phyloP scores from a whole-genome alignment of 164 flowering plant species.

The Kingdonia uniflora region DNA sequence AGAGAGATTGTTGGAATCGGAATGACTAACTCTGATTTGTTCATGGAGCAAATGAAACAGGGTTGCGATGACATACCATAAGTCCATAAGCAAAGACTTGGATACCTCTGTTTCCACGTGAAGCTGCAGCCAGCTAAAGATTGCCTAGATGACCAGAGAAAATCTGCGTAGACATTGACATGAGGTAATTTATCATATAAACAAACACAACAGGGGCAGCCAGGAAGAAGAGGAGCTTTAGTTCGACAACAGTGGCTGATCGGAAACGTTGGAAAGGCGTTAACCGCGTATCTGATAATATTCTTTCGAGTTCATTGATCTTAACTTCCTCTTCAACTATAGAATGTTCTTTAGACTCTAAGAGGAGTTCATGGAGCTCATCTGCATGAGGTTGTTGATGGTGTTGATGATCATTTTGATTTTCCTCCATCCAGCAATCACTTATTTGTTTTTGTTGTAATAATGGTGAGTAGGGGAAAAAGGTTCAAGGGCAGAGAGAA shows the following conservation, averaged over 20 bases:
- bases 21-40: too few species aligned
- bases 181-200: slow-evolving; percentile 33
- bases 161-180: slow-evolving; percentile 41
- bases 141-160: slow-evolving; percentile 44
- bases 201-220: slow-evolving; percentile 37
- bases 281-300: slow-evolving; percentile 13
- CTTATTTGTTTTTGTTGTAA: too few species aligned
- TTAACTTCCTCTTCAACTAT: neutral
- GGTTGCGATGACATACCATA: slow-evolving; percentile 13
- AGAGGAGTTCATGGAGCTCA: too few species aligned
- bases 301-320: slow-evolving; percentile 19
- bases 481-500: too few species aligned
- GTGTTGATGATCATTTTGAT: too few species aligned
- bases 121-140: slow-evolving; percentile 41
- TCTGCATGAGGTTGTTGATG: too few species aligned
- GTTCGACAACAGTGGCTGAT: slow-evolving; percentile 24
- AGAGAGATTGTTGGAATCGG: too few species aligned
- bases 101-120: slow-evolving; percentile 39
- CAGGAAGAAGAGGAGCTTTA: slow-evolving; percentile 17
- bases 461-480: too few species aligned
- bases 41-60: too few species aligned
- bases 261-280: slow-evolving; percentile 14
- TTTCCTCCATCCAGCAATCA: too few species aligned
- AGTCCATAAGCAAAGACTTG: slow-evolving; percentile 41
- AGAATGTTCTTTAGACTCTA: neutral